Evolutionary conservation across 768 basidiomycete species (phyloP).

Genomic region (Epithele typhae): DNA sequence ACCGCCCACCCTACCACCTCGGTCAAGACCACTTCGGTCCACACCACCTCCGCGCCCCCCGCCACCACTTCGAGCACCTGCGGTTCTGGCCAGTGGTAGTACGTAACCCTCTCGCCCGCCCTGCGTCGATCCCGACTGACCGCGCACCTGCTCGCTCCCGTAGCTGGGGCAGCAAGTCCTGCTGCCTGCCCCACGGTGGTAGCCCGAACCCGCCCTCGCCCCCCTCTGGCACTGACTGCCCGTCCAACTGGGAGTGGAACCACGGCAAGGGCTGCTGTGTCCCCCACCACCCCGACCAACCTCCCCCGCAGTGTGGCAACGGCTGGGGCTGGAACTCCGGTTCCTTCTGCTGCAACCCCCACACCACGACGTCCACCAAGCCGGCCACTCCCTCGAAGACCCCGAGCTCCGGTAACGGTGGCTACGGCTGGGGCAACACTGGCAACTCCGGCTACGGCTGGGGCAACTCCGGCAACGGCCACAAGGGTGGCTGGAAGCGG

Average conservation of each 20-base stretch:
- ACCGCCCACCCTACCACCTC: constrained; percentile 22
- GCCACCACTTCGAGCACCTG: constrained; percentile 23
- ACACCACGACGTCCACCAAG: constrained; percentile 19
- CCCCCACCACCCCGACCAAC: constrained; percentile 41
- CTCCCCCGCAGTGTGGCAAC: constrained; percentile 36
- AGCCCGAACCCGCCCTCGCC: constrained; percentile 40
- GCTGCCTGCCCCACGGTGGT: constrained; percentile 45
- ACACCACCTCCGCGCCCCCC: constrained; percentile 1
- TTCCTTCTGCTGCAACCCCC: constrained; percentile 27
- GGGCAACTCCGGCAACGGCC: constrained; percentile 11
- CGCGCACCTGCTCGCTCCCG: not conserved
- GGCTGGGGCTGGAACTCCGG: constrained; percentile 43
- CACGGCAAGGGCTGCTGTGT: constrained; percentile 46
- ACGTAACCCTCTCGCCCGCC: constrained; percentile 6
- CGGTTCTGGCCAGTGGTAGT: constrained; percentile 24
- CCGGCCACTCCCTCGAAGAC: constrained; percentile 34
- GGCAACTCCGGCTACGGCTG: constrained; percentile 30
- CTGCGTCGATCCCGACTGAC: no score
- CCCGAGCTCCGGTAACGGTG: constrained; percentile 13
- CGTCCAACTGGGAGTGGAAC: constrained; percentile 48
- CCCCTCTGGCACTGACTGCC: constrained; percentile 45
- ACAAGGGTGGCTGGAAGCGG: constrained; percentile 25
- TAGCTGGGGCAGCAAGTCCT: constrained; percentile 30
- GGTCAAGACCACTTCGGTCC: not conserved
- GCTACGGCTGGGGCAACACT: constrained; percentile 23